A percentile compares a stretch with the other conserved stretches of the same genome.
Conservation (phyloP, 805 yeast species). For the Ogataea pini region DNA sequence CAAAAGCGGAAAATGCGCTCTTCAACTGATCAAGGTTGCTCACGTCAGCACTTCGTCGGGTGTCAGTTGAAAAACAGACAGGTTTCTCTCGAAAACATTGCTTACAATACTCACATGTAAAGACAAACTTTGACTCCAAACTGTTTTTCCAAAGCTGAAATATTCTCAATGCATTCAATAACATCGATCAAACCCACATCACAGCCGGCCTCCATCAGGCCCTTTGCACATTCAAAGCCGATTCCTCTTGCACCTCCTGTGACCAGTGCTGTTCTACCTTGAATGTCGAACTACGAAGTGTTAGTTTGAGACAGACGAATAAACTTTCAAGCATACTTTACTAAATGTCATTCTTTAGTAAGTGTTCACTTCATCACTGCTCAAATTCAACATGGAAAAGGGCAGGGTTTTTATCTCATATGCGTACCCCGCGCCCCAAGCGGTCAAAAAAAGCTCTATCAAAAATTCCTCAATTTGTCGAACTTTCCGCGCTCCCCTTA, state of each 20-base stretch:
- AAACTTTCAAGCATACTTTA: background rate
- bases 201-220: conserved; percentile 20
- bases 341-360: conserved; percentile 2
- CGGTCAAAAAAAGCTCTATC: background rate
- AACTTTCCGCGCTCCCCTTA: background rate
- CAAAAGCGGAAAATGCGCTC: conserved; percentile 13
- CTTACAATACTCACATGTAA: conserved; percentile 10
- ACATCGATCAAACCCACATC: conserved; percentile 20
- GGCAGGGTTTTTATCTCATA: background rate
- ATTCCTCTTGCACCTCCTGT: conserved; percentile 24
- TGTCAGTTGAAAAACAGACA: background rate
- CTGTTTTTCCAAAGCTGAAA: conserved; percentile 5
- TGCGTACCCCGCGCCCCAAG: background rate
- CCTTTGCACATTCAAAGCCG: conserved; percentile 22
- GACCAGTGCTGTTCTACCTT: conserved; percentile 21
- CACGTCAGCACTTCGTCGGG: conserved; percentile 14
- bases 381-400: background rate
- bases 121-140: conserved; percentile 13
- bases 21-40: conserved; percentile 8
- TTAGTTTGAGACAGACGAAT: too few species aligned
- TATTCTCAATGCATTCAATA: conserved; percentile 12
- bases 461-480: conserved; percentile 1
- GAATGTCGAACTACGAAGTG: conserved; percentile 14
- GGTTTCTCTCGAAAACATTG: background rate
- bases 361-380: too few species aligned